These are phyloP conservation scores for Gentiana straminea DNA, from an alignment of 257 asterid species.

Conservation along the genomic window DNA sequence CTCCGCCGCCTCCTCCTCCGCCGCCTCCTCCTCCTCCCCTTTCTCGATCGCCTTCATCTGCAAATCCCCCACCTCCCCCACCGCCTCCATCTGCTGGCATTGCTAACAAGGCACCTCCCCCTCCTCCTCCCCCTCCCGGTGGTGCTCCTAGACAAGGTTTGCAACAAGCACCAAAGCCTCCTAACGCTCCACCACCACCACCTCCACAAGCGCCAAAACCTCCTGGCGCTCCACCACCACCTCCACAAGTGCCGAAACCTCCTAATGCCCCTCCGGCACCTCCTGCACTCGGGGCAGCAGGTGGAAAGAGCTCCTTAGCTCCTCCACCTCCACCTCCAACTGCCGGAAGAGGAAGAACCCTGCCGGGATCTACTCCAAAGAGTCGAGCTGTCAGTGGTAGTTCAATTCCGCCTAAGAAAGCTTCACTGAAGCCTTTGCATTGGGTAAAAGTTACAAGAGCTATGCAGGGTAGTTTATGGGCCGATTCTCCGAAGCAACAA, in stretches of 20 bases:
- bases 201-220: constrained; percentile 29
- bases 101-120: neutral
- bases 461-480: constrained; percentile 97
- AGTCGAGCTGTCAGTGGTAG: constrained; percentile 54
- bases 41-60: constrained; percentile 16
- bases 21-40: no score
- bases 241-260: constrained; percentile 50
- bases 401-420: constrained; percentile 76
- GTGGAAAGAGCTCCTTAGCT: constrained; percentile 22
- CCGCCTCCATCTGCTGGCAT: constrained; percentile 24
- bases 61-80: constrained; percentile 23
- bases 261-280: constrained; percentile 42
- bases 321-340: constrained; percentile 47
- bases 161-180: constrained; percentile 27
- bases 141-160: constrained; percentile 15
- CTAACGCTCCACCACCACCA: constrained; percentile 30
- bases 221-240: constrained; percentile 32
- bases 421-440: constrained; percentile 83
- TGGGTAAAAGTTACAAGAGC: constrained; percentile 98
- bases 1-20: no score
- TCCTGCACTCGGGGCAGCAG: constrained; percentile 38
- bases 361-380: constrained; percentile 31
- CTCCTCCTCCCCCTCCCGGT: constrained; percentile 17
- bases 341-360: constrained; percentile 53
- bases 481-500: constrained; percentile 78